These are phyloP conservation scores for Pezicula rhizophila DNA, from an alignment of 2,329 filamentous ascomycete species.

Conservation along the genomic window DNA sequence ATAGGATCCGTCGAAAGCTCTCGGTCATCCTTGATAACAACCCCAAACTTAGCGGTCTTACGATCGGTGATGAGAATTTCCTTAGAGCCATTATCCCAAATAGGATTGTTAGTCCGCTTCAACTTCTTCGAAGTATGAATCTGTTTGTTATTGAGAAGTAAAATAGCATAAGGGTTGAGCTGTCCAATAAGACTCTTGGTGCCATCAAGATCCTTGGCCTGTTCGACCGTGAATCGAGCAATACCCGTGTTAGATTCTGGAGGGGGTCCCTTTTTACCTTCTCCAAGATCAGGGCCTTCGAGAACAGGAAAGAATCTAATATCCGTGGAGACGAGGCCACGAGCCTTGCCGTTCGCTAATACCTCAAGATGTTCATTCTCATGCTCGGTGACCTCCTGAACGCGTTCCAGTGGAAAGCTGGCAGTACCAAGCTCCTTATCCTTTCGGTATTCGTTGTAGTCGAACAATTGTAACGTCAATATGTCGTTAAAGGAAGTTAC, in stretches of 20 bases:
- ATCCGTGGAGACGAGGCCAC: slow-evolving; percentile 74
- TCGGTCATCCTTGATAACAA: slow-evolving; percentile 93
- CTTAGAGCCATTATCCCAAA: slow-evolving; percentile 89
- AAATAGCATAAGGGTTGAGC: slow-evolving; percentile 82
- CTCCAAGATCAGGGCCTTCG: slow-evolving; percentile 61
- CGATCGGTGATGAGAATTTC: slow-evolving; percentile 93
- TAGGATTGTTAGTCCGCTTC: slow-evolving; percentile 95
- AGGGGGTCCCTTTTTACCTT: slow-evolving; percentile 72
- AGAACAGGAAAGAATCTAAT: slow-evolving; percentile 94
- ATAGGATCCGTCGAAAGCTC: slow-evolving; percentile 78
- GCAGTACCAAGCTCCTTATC: slow-evolving; percentile 90
- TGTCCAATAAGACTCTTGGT: slow-evolving; percentile 86
- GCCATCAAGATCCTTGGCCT: slow-evolving; percentile 91
- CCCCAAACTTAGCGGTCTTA: slow-evolving; percentile 80
- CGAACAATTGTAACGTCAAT: slow-evolving; percentile 77
- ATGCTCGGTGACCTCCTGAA: slow-evolving; percentile 70
- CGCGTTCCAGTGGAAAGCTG: slow-evolving; percentile 75
- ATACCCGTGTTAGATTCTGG: slow-evolving; percentile 93
- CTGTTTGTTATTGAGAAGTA: slow-evolving; percentile 88
- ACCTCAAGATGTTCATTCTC: slow-evolving; percentile 85
- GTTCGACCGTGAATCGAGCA: slow-evolving; percentile 85
- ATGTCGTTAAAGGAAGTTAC: slow-evolving; percentile 85
- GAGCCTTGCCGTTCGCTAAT: slow-evolving; percentile 73
- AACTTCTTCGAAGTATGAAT: slow-evolving; percentile 85
- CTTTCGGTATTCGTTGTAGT: slow-evolving; percentile 94